Percentiles rank a stretch among this genome's conserved stretches.
phyloP scores from a whole-genome alignment of 2,329 filamentous ascomycete genomes.

The Cercospora sojina region DNA sequence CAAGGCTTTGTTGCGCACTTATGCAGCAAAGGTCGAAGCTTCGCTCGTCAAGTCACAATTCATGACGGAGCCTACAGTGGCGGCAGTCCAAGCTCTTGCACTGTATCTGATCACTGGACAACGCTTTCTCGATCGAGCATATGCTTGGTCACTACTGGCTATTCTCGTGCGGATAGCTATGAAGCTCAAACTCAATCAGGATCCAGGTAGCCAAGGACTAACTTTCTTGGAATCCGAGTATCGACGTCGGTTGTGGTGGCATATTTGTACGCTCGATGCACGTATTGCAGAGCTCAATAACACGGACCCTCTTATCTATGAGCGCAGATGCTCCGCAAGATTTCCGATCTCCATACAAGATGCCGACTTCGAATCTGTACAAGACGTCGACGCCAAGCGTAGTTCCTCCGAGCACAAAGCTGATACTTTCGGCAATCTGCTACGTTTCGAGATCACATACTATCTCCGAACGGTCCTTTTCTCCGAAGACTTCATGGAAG shows the following conservation, averaged over 20 bases:
- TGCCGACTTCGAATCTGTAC: conserved; percentile 13
- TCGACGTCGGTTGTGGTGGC: conserved; percentile 28
- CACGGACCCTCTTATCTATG: conserved; percentile 26
- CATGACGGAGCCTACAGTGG: conserved; percentile 21
- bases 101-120: conserved; percentile 24
- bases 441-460: conserved; percentile 28
- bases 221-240: conserved; percentile 24
- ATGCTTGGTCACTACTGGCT: conserved; percentile 24
- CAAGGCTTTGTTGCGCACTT: conserved; percentile 14
- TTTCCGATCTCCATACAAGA: conserved; percentile 22
- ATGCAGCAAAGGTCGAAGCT: conserved; percentile 18
- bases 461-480: conserved; percentile 27
- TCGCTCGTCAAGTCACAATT: conserved; percentile 21
- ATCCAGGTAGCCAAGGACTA: conserved; percentile 23
- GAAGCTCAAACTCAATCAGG: conserved; percentile 26
- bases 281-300: conserved; percentile 22
- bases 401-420: conserved; percentile 13
- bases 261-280: conserved; percentile 27
- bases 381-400: conserved; percentile 18
- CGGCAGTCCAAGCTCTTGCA: conserved; percentile 22
- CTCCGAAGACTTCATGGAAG: conserved; percentile 24
- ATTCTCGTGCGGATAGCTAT: conserved; percentile 24
- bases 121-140: conserved; percentile 17
- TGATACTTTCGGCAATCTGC: conserved; percentile 22
- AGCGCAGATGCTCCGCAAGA: conserved; percentile 23